Base-by-base conservation (phyloP, 225 moss, liverwort and hornwort species). In the Rhytidiadelphus loreus region DNA sequence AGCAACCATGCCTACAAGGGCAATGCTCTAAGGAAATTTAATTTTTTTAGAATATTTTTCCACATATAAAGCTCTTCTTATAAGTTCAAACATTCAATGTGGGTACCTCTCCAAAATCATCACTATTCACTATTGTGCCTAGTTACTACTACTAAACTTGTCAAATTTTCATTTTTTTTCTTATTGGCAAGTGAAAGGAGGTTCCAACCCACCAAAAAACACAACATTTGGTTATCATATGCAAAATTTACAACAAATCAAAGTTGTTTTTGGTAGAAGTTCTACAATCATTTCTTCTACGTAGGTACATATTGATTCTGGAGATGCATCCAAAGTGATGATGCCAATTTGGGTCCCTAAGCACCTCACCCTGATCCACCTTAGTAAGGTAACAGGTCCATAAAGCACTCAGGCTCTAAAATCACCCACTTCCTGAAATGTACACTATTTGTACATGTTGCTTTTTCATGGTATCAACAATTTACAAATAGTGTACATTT, bases 81-180 rank as follows among this genome's bases (percentile, higher is more conserved):
- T 5, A 25, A 10, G 4, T 37, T 77, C 7, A 50, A 4, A 52
- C 32, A 74, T 48, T 19, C 12, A 20, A 22, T 3, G 5, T 3
- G 3, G 2, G 4, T 6, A 18, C n/a, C n/a, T 0, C 1, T 2
- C 6, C 4, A 0, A 46, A 8, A 18, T 0, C 11, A 11, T 1
- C 2, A 7, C 14, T 25, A 14, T 26, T 41, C 30, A 6, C 7
- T 73, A 17, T 46, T 1, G 0, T 7, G 0, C 18, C 11, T 46
- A 46, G 2, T 29, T 73, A 2, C 30, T 46, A 46, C 18, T 15
- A 73, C 16, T 11, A 46, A 1, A 18, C 1, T 46, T 3, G 7
- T 18, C 18, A 29, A 25, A 6, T 18, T 46, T 30, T 6, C 0
- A 4, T 30, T 48, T 9, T 46, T 18, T 17, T 46, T 17, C 3